Base-by-base conservation (phyloP, 768 basidiomycete genomes). In the Leccinum longicurvipes region DNA sequence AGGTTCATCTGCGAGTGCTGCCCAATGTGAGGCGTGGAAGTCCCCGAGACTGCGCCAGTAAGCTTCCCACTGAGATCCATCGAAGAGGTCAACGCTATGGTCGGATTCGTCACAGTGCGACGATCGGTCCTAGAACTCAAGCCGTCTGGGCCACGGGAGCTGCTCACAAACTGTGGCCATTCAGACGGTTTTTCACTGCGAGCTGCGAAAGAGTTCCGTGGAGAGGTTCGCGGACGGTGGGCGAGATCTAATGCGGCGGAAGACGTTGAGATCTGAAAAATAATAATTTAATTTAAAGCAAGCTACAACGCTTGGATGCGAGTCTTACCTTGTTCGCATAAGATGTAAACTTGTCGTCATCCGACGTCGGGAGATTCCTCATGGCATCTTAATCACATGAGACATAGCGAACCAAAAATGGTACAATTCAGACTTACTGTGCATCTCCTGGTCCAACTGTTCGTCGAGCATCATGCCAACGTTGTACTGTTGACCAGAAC, bases 241-340 rank as follows among this genome's bases (percentile, higher is more conserved):
- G 96, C 94, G 34, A 98, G 81, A 72, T 98, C 95, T 64, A 98
- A 74, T 41, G 96, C 95, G 31, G 91, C 94, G 19, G 95, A 96
- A 17, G 92, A 89, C 17, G 89, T 84, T 1, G 93, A 89, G 54
- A 94, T 78, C 84, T 93, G 58, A 31, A 17, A 45, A 39, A n/a
- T n/a, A n/a, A n/a, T n/a, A 50, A 31, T 36, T 9, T 4, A 36
- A 8, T 0, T 3, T 62, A 8, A 61, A 60, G n/a, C 51, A 54
- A 52, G 15, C 17, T 29, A 34, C 49, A 49, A 55, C 15, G n/a
- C 51, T 53, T 12, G 42, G 56, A 51, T 21, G 11, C 1, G 41
- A 60, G 55, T 54, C 77, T 50, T 62, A 89, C 91, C 81, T 87
- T 89, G 69, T 73, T 81, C 23, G 81, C 71, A 64, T 82, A 89